Evolutionary conservation across 805 yeast species (phyloP).

Genomic region (Candida silvicultrix): DNA sequence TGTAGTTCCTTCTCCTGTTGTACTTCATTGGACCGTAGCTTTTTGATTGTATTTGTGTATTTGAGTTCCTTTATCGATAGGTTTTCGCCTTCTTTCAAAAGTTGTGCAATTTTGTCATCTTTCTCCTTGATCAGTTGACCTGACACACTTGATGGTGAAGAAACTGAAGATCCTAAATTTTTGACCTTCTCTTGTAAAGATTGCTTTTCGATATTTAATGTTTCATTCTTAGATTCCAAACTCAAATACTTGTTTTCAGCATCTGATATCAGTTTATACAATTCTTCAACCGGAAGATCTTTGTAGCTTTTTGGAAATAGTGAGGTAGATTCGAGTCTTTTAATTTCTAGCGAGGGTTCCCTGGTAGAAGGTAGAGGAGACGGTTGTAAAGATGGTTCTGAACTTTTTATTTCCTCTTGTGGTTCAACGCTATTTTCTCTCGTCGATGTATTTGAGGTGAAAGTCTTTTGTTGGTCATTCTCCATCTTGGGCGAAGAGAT

Average conservation of each 20-base stretch:
- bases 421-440: not conserved
- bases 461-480: not conserved
- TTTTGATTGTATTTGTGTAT: slow-evolving; percentile 59
- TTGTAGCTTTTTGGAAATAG: slow-evolving; percentile 9
- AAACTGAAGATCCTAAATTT: slow-evolving; percentile 2
- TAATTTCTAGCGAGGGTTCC: slow-evolving; percentile 4
- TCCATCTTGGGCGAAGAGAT: not conserved
- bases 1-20: slow-evolving; percentile 30
- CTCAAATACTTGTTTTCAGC: slow-evolving; percentile 8
- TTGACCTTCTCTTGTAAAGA: slow-evolving; percentile 18
- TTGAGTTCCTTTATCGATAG: slow-evolving; percentile 67
- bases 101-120: slow-evolving; percentile 54
- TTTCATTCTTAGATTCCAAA: slow-evolving; percentile 11
- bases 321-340: slow-evolving; percentile 1
- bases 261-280: slow-evolving; percentile 9
- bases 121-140: slow-evolving; percentile 32
- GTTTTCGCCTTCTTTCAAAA: slow-evolving; percentile 71
- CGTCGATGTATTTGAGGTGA: not conserved
- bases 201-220: slow-evolving; percentile 15
- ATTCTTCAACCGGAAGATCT: slow-evolving; percentile 10
- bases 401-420: not conserved
- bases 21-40: slow-evolving; percentile 42
- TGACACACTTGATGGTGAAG: slow-evolving; percentile 4
- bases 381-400: not conserved
- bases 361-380: not conserved